A percentile compares a stretch with the other conserved stretches of the same genome.
Evolutionary conservation across 139 green algal species (phyloP).

Genomic region (Chlorella vulgaris): DNA sequence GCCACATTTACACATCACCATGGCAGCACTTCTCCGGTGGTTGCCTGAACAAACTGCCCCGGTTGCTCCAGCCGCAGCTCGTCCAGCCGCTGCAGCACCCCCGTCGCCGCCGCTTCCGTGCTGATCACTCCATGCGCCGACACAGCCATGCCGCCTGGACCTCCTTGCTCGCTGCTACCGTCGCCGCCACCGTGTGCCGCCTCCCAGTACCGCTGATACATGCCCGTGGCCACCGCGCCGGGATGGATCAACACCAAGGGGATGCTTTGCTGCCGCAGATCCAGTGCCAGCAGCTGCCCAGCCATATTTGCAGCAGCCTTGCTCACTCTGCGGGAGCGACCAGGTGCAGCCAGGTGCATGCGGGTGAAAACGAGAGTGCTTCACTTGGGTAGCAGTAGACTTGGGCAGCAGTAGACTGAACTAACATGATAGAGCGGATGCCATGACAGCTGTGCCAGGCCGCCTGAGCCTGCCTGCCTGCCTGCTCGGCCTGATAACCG

Average conservation of each 20-base stretch:
- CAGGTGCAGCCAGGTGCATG: neutral
- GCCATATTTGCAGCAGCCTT: constrained; percentile 70
- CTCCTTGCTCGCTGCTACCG: neutral
- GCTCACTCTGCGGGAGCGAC: constrained; percentile 52
- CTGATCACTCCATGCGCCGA: constrained; percentile 14
- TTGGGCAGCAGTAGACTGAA: neutral
- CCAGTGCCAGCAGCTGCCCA: constrained; percentile 51
- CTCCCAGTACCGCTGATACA: neutral
- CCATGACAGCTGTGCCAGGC: too few species aligned
- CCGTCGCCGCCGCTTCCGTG: neutral
- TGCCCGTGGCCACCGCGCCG: constrained; percentile 49
- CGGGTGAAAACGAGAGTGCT: neutral
- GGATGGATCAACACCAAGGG: constrained; percentile 62
- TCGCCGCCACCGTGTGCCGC: neutral
- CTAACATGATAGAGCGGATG: too few species aligned
- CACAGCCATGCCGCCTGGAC: neutral
- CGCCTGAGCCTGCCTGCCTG: too few species aligned
- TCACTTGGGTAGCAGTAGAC: neutral
- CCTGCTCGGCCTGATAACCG: too few species aligned
- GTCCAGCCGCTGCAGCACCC: constrained; percentile 13
- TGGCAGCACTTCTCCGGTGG: neutral
- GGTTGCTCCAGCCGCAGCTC: neutral
- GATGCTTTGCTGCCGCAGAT: constrained; percentile 54
- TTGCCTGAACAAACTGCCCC: constrained; percentile 6
- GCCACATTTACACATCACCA: too few species aligned